phyloP scores from a whole-genome alignment of 1,284 basidiomycete genomes.

The Coniferiporia weirii region DNA sequence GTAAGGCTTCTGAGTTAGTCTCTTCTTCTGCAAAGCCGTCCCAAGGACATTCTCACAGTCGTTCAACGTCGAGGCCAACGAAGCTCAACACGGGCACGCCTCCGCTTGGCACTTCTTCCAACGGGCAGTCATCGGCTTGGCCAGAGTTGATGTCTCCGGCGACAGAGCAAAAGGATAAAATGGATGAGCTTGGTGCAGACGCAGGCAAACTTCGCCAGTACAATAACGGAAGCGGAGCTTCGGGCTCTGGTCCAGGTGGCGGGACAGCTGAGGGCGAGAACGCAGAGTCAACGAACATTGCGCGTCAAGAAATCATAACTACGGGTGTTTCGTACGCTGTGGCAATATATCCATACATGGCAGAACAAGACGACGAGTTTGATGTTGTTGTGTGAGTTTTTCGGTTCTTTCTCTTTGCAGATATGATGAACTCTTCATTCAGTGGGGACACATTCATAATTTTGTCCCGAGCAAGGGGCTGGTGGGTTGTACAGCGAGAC shows the following conservation, averaged over 20 bases:
- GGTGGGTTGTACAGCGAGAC: conserved; percentile 99
- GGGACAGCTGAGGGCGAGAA: conserved; percentile 25
- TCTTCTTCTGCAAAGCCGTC: conserved; percentile 28
- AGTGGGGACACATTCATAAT: conserved; percentile 92
- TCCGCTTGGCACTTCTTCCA: conserved; percentile 42
- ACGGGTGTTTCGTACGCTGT: conserved; percentile 82
- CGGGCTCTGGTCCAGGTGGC: conserved; percentile 12
- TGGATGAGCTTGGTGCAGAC: conserved; percentile 24
- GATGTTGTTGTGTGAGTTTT: conserved; percentile 87
- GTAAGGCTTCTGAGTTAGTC: conserved; percentile 51
- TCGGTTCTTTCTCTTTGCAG: conserved; percentile 7
- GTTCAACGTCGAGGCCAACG: conserved; percentile 13
- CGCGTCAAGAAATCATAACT: conserved; percentile 47
- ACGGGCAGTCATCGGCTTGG: conserved; percentile 61
- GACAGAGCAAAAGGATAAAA: conserved; percentile 39
- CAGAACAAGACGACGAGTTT: conserved; percentile 96
- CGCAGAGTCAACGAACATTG: conserved; percentile 26
- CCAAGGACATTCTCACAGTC: conserved; percentile 12
- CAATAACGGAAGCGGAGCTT: conserved; percentile 1
- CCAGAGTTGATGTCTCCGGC: conserved; percentile 67
- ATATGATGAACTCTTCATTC: conserved; percentile 1
- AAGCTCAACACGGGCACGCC: conserved; percentile 28
- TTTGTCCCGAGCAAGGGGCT: conserved; percentile 88
- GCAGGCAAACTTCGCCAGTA: conserved; percentile 10
- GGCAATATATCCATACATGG: conserved; percentile 92